Conservation (phyloP, 2,329 filamentous ascomycete genomes). For the Nigrospora oryzae region DNA sequence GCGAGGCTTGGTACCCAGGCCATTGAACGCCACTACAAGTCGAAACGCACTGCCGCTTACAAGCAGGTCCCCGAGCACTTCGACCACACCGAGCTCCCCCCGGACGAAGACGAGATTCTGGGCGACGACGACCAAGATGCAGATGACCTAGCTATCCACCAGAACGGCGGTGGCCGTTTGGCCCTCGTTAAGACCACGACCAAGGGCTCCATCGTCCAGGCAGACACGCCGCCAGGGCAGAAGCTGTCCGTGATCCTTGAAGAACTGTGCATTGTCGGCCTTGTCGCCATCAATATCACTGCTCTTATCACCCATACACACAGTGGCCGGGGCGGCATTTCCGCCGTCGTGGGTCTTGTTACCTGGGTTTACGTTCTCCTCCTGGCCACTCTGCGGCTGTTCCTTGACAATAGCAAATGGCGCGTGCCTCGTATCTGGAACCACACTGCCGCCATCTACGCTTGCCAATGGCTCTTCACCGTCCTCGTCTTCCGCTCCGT, state of each 20-base stretch:
- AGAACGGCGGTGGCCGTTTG: constrained; percentile 41
- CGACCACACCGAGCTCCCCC: constrained; percentile 44
- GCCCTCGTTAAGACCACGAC: constrained; percentile 52
- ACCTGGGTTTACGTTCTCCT: constrained; percentile 76
- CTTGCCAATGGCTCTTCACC: constrained; percentile 70
- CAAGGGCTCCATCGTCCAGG: constrained; percentile 57
- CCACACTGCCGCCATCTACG: constrained; percentile 82
- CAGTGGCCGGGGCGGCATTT: constrained; percentile 46
- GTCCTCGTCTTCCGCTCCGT: constrained; percentile 76
- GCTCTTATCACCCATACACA: constrained; percentile 54
- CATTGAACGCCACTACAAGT: constrained; percentile 41
- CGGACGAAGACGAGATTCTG: constrained; percentile 34
- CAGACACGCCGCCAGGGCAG: constrained; percentile 71
- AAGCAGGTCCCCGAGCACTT: constrained; percentile 37
- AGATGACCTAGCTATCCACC: constrained; percentile 42
- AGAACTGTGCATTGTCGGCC: constrained; percentile 62
- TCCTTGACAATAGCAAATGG: constrained; percentile 55
- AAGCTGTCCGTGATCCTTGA: constrained; percentile 64
- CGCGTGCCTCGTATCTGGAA: constrained; percentile 75
- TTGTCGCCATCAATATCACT: constrained; percentile 61
- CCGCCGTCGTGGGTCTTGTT: constrained; percentile 57
- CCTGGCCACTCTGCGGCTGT: constrained; percentile 65
- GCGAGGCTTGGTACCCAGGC: constrained; percentile 54
- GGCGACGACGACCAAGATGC: constrained; percentile 49
- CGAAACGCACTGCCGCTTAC: constrained; percentile 50